Evolutionary conservation across 768 basidiomycete genomes (phyloP).

Genomic region (Postia placenta): DNA sequence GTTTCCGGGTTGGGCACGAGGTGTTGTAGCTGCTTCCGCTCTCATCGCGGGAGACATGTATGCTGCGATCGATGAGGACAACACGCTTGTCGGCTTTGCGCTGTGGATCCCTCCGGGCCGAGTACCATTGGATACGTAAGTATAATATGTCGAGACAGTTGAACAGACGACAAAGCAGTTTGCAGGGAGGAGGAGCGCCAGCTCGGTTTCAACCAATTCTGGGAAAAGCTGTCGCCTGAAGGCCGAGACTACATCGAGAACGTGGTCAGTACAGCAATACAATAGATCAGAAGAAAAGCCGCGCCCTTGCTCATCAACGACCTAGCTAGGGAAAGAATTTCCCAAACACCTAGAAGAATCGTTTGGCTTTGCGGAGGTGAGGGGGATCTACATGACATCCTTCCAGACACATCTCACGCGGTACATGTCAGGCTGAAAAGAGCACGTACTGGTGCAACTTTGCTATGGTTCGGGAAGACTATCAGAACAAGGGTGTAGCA

Average conservation of each 20-base stretch:
- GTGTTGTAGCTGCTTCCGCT: background rate
- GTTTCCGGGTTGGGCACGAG: background rate
- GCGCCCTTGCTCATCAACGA: too few species aligned
- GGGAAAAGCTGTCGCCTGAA: constrained; percentile 11
- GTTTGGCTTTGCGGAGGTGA: constrained; percentile 6
- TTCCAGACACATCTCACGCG: background rate
- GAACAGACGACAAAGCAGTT: too few species aligned
- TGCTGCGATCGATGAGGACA: constrained; percentile 12
- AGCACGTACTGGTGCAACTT: constrained; percentile 12
- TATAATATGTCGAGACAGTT: background rate
- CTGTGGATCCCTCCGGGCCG: constrained; percentile 10
- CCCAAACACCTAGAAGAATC: background rate
- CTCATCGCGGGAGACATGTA: constrained; percentile 5
- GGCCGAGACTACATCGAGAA: constrained; percentile 11
- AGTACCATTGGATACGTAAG: constrained; percentile 9
- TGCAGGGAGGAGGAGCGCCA: constrained; percentile 13
- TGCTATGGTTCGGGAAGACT: constrained; percentile 12
- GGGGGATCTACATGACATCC: background rate
- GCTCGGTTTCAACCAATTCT: constrained; percentile 11
- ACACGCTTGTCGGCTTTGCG: constrained; percentile 11
- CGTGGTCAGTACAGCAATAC: constrained; percentile 6
- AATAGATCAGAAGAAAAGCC: too few species aligned
- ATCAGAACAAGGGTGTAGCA: constrained; percentile 11
- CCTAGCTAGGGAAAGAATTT: constrained; percentile 1
- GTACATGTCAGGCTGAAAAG: constrained; percentile 4